A percentile compares a stretch with the other conserved stretches of the same genome.
Conservation (phyloP, 768 basidiomycete genomes). For the Suillus variegatus region DNA sequence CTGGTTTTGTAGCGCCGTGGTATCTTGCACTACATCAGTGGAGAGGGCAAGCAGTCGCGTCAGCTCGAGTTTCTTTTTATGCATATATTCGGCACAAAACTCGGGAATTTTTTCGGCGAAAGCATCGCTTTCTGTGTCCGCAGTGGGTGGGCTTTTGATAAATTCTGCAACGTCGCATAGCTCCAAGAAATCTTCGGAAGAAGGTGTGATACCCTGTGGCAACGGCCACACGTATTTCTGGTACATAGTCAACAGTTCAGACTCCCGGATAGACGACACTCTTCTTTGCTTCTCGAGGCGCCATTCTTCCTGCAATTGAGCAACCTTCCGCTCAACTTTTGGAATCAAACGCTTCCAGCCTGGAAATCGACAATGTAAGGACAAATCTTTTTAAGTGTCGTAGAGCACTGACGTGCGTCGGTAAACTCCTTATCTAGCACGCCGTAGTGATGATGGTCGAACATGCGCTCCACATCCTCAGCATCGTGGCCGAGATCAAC, state of each 20-base stretch:
- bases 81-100: not conserved
- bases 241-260: not conserved
- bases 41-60: not conserved
- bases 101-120: not conserved
- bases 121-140: not conserved
- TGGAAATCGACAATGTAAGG: not conserved
- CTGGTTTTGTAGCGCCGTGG: not conserved
- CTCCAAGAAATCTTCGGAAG: not conserved
- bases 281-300: not conserved
- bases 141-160: not conserved
- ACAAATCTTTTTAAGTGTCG: too few species aligned
- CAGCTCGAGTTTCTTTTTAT: not conserved
- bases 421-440: slow-evolving; percentile 1
- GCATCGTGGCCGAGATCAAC: not conserved
- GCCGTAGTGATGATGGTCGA: not conserved
- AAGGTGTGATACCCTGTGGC: not conserved
- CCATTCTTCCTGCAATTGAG: not conserved
- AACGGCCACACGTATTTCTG: not conserved
- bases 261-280: not conserved
- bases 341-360: slow-evolving; percentile 3
- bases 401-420: not conserved
- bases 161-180: not conserved
- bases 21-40: not conserved
- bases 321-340: not conserved
- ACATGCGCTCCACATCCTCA: not conserved